Conservation (phyloP, 306 rosid genomes). For the Canavalia gladiata region DNA sequence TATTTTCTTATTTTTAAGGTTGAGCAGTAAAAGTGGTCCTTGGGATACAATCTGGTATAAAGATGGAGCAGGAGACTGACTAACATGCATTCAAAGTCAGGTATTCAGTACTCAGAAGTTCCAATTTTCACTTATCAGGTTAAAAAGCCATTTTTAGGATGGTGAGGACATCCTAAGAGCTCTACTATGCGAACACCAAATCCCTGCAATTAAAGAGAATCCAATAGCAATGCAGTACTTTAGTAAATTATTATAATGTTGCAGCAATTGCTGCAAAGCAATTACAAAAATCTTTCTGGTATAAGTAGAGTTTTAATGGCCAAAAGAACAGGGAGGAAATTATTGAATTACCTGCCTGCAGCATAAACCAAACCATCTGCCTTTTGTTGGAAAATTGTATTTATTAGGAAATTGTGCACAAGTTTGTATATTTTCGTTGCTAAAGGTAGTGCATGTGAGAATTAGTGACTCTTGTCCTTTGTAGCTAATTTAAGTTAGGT, state of each 20-base stretch:
- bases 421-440: conserved; percentile 35
- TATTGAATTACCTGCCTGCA: conserved; percentile 20
- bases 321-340: conserved; percentile 28
- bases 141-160: conserved; percentile 26
- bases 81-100: conserved; percentile 29
- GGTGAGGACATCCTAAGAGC: conserved; percentile 35
- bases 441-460: conserved; percentile 23
- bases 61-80: conserved; percentile 60
- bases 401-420: conserved; percentile 3
- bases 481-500: conserved; percentile 3
- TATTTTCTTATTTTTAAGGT: conserved; percentile 56
- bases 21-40: conserved; percentile 83
- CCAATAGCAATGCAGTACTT: conserved; percentile 18
- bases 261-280: conserved; percentile 23
- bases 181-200: conserved; percentile 2
- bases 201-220: conserved; percentile 13
- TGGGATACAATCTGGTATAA: conserved; percentile 77
- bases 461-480: background rate
- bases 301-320: conserved; percentile 27
- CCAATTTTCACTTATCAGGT: conserved; percentile 18
- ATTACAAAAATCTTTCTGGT: conserved; percentile 33
- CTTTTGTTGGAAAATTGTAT: conserved; percentile 27
- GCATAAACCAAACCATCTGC: conserved; percentile 5
- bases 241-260: conserved; percentile 25
- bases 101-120: conserved; percentile 15